phyloP scores from a whole-genome alignment of 2,329 filamentous ascomycete species.

The Nothopassalora personata region DNA sequence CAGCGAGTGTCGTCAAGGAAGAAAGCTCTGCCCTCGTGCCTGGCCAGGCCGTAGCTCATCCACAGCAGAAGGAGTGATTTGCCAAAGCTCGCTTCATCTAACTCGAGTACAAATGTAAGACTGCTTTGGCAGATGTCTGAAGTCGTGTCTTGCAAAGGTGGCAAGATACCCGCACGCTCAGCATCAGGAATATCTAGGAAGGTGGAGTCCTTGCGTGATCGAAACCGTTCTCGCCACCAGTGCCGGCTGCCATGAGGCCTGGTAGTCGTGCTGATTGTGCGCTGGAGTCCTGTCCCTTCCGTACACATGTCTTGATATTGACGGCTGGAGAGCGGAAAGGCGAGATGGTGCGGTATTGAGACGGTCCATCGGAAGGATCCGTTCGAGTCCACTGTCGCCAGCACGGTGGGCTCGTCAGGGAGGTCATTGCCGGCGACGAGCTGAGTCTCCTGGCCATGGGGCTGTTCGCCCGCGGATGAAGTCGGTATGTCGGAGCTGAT shows the following conservation, averaged over 20 bases:
- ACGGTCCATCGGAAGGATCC: conserved; percentile 73
- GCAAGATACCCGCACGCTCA: conserved; percentile 57
- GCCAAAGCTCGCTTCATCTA: conserved; percentile 69
- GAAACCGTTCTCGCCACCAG: conserved; percentile 52
- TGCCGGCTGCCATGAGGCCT: conserved; percentile 25
- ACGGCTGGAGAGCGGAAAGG: conserved; percentile 61
- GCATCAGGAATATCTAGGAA: conserved; percentile 74
- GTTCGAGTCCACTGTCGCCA: conserved; percentile 61
- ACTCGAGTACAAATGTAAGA: conserved; percentile 73
- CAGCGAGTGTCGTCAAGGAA: conserved; percentile 82
- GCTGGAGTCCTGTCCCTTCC: conserved; percentile 44
- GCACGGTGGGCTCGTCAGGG: conserved; percentile 67
- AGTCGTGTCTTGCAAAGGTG: conserved; percentile 9
- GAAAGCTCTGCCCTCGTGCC: conserved; percentile 68
- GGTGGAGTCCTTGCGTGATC: conserved; percentile 52
- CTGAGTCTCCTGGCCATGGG: conserved; percentile 49
- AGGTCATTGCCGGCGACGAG: conserved; percentile 61
- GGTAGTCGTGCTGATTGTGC: conserved; percentile 24
- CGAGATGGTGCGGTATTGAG: conserved; percentile 62
- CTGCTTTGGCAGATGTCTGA: conserved; percentile 60
- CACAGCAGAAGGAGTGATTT: conserved; percentile 72
- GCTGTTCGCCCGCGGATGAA: neutral
- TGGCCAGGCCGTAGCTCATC: conserved; percentile 75
- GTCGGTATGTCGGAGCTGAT: neutral
- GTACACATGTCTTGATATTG: conserved; percentile 67